Evolutionary conservation across 2,329 filamentous ascomycete species (phyloP), one percentile per base, ranked within the genome.

Genomic region (Scolecobasidium constrictum): DNA sequence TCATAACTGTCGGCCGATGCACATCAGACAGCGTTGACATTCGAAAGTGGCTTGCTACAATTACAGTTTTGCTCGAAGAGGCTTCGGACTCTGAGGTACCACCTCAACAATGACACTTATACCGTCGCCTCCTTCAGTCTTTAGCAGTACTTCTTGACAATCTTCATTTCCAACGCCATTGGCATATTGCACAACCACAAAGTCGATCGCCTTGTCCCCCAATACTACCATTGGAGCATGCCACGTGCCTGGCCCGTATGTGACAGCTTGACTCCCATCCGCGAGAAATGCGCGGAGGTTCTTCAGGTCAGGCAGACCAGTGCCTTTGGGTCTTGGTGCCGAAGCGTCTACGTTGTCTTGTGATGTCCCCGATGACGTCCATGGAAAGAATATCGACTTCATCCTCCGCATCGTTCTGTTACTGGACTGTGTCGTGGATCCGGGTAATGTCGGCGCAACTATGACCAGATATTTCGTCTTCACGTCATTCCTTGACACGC

Each of bases 201-300:
- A 96, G 57, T 92, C 86, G 38, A 95, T 68, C 16, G 78, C 71
- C 42, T 68, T 64, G 35, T 64, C 60, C 1, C 88, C 88, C 38
- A 96, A 62, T 13, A 86, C 87, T 12, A 87, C 83, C 90, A 98
- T 96, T 1, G 92, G 92, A 47, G 90, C 87, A 67, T 98, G 92
- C 90, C 81, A 98, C 42, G 87, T 95, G 4, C 86, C 92, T 1
- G 84, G 79, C 1, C 76, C 86, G 60, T 96, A 98, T 3, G 87
- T 95, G 12, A 98, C 86, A 9, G 86, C 88, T 65, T 94, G 86
- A 18, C 73, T 71, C 3, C 78, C 80, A 39, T 72, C 75, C 2
- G 85, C 88, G 43, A 93, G 64, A 58, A 95, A 98, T 0, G 87
- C 90, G 50, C 70, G 73, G 31, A 94, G 53, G 6, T 74, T 71